These are phyloP conservation scores for Avena atlantica DNA, from an alignment of 176 grass and related monocot genomes.

Conservation along the genomic window DNA sequence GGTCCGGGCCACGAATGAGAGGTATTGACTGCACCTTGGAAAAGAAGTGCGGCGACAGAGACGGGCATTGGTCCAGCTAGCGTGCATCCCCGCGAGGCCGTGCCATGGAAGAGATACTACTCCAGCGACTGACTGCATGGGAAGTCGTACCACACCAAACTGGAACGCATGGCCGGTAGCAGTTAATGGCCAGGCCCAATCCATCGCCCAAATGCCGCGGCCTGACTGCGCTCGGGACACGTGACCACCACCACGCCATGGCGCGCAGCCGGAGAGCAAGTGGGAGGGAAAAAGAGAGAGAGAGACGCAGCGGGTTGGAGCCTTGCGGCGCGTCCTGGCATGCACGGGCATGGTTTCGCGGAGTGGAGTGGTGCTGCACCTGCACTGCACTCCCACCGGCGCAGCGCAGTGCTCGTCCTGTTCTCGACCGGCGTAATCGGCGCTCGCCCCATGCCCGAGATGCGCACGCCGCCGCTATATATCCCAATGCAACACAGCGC, in stretches of 20 bases:
- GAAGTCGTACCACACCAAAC: background rate
- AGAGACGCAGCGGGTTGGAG: constrained; percentile 8
- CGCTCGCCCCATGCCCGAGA: background rate
- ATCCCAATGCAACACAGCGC: background rate
- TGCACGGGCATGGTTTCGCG: background rate
- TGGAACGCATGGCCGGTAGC: constrained; percentile 10
- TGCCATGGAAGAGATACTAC: background rate
- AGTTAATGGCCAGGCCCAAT: no score
- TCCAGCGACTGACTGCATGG: constrained; percentile 9
- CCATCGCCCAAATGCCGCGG: constrained; percentile 33
- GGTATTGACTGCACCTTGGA: constrained; percentile 31
- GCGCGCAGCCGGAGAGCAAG: background rate
- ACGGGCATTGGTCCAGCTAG: constrained; percentile 36
- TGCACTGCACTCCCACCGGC: background rate
- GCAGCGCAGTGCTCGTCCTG: background rate
- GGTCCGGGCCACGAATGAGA: constrained; percentile 29
- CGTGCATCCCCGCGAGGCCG: constrained; percentile 1
- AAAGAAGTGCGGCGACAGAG: constrained; percentile 23
- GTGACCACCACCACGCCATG: background rate
- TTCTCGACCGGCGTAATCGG: background rate
- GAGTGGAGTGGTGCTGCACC: background rate
- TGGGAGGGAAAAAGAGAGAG: background rate
- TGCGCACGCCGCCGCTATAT: background rate
- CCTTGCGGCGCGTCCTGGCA: constrained; percentile 25
- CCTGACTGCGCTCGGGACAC: background rate